Evolutionary conservation across 2,329 filamentous ascomycete genomes (phyloP), one percentile per base, ranked within the genome.

Genomic region (Aphanoascus verrucosus): DNA sequence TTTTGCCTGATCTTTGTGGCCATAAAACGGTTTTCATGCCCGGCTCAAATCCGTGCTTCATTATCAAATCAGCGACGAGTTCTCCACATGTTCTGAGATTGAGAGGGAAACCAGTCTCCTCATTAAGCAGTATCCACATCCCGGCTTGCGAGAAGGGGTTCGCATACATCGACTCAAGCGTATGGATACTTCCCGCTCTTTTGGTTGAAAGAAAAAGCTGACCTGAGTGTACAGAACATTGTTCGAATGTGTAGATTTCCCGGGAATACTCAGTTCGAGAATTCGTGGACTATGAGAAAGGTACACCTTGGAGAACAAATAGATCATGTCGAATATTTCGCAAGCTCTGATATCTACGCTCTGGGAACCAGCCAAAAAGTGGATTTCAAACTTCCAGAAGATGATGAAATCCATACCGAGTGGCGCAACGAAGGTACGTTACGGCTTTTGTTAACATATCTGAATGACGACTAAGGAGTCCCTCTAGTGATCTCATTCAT

Each of bases 11-110:
- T 57, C 55, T 96, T n/a, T 81, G 78, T 31, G 88, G 88, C 2
- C 89, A 90, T 66, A 84, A 81, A 63, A 80, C 86, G 1, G 83
- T 97, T 1, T 93, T 95, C 64, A 77, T 96, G 48, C 83, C 88
- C 0, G 90, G 91, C 0, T 69, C 77, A 3, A 88, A 88, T 0
- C 86, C 91, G 0, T 84, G 82, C 55, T 90, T 97, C 65, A 72
- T 98, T 43, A 67, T 96, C 42, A 94, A 87, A 63, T 88, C 88
- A 46, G 80, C 88, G 35, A 86, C 88, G 59, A 89, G 84, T 49
- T 70, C 78, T 4, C 89, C 91, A 0, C 83, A 82, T 59, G 79
- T 95, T 12, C 69, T 94, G n/a, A 77, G 80, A 9, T 72, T 96
- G 1, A 80, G 84, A 56, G 84, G 85, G 0, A 73, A 77, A 12